A percentile compares a stretch with the other conserved stretches of the same genome.
Evolutionary conservation across 2,329 filamentous ascomycete genomes (phyloP).

Genomic region (Hymenoscyphus albidus): DNA sequence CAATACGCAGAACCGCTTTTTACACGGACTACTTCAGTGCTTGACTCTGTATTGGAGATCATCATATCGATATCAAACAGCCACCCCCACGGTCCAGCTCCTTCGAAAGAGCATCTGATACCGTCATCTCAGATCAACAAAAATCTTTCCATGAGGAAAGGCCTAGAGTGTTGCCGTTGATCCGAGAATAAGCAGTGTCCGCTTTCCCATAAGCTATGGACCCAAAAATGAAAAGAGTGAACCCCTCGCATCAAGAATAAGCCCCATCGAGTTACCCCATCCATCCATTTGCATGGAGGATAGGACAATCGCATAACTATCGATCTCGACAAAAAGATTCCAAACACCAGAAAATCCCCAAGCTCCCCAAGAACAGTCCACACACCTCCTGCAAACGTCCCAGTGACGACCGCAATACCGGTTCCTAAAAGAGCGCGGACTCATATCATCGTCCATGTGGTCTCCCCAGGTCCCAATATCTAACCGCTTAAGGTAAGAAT

Average conservation of each 20-base stretch:
- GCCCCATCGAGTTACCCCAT: slow-evolving; percentile 98
- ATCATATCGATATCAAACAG: slow-evolving; percentile 63
- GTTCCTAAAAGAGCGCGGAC: slow-evolving; percentile 55
- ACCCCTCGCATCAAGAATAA: slow-evolving; percentile 99
- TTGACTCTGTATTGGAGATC: slow-evolving; percentile 97
- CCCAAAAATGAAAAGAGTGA: slow-evolving; percentile 42
- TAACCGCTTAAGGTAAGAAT: slow-evolving; percentile 31
- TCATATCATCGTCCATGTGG: slow-evolving; percentile 83
- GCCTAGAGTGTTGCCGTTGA: slow-evolving; percentile 28
- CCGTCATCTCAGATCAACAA: slow-evolving; percentile 27
- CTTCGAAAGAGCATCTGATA: slow-evolving; percentile 63
- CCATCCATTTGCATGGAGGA: slow-evolving; percentile 32
- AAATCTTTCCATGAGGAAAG: slow-evolving; percentile 36
- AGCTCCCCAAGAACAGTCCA: slow-evolving; percentile 38
- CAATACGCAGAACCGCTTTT: slow-evolving; percentile 38
- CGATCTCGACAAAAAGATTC: slow-evolving; percentile 82
- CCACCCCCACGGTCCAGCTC: slow-evolving; percentile 51
- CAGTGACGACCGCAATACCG: slow-evolving; percentile 33
- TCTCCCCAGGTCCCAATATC: slow-evolving; percentile 37
- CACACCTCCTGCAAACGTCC: slow-evolving; percentile 37
- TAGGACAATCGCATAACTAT: slow-evolving; percentile 98
- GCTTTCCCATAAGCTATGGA: slow-evolving; percentile 54
- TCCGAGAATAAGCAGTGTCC: slow-evolving; percentile 32
- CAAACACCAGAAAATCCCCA: slow-evolving; percentile 47
- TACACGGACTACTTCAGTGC: slow-evolving; percentile 68